phyloP scores from a whole-genome alignment of 2,329 filamentous ascomycete species.

The Xylaria polymorpha region DNA sequence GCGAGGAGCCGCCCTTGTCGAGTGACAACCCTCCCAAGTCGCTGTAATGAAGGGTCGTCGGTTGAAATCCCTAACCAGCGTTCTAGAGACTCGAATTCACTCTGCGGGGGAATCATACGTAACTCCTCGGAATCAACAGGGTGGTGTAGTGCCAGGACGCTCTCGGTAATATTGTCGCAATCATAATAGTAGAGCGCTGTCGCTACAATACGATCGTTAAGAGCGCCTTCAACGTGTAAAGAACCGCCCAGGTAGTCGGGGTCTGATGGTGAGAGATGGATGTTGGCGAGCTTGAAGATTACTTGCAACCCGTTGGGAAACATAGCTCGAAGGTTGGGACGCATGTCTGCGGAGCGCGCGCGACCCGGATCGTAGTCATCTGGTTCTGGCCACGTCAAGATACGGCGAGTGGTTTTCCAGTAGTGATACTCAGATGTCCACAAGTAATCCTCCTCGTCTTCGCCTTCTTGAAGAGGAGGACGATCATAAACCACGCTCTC shows the following conservation, averaged over 20 bases:
- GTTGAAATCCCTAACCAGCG: conserved; percentile 52
- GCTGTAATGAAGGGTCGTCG: conserved; percentile 54
- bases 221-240: conserved; percentile 67
- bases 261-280: conserved; percentile 69
- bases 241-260: conserved; percentile 64
- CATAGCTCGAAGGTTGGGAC: conserved; percentile 42
- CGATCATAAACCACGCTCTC: conserved; percentile 41
- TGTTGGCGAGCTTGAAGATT: conserved; percentile 71
- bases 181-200: conserved; percentile 73
- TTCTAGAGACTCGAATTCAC: conserved; percentile 51
- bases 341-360: conserved; percentile 16
- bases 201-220: conserved; percentile 73
- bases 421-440: conserved; percentile 32
- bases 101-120: conserved; percentile 44
- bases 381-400: conserved; percentile 41
- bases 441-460: conserved; percentile 33
- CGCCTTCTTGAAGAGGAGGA: conserved; percentile 29
- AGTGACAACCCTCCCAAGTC: conserved; percentile 61
- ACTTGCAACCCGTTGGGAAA: conserved; percentile 63
- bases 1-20: conserved; percentile 61
- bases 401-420: conserved; percentile 36
- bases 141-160: conserved; percentile 63
- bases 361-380: conserved; percentile 32
- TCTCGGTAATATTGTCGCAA: conserved; percentile 67
- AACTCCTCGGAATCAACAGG: conserved; percentile 50